A percentile compares a stretch with the other conserved stretches of the same genome.
Conservation (phyloP, 1,284 basidiomycete species). For the Trametes hirsuta region DNA sequence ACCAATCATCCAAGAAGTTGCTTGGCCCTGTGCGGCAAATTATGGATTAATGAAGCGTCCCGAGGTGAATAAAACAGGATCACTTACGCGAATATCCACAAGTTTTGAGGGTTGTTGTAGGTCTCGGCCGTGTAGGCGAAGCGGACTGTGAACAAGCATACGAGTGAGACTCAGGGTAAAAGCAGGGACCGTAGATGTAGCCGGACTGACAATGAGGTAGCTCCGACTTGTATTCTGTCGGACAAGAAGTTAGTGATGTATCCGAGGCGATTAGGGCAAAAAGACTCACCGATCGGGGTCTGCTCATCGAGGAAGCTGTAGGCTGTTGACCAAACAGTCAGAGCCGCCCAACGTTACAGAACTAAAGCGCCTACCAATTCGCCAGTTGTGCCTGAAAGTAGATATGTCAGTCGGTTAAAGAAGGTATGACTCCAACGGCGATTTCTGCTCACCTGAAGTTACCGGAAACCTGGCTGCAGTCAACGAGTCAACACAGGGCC, state of each 20-base stretch:
- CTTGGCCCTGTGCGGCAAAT: not conserved
- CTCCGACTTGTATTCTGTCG: conserved; percentile 38
- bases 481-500: not conserved
- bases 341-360: not conserved
- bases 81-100: conserved; percentile 59
- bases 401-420: not conserved
- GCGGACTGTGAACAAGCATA: not conserved
- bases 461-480: conserved; percentile 48
- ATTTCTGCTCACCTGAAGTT: conserved; percentile 46
- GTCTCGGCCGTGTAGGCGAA: conserved; percentile 66
- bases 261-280: not conserved
- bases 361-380: conserved; percentile 40
- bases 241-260: not conserved
- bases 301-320: conserved; percentile 34
- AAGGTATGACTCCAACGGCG: not conserved
- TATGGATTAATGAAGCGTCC: not conserved
- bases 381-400: conserved; percentile 51
- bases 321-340: conserved; percentile 16
- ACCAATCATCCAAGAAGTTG: conserved; percentile 3
- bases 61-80: not conserved
- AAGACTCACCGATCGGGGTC: conserved; percentile 30
- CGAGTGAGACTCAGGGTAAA: not conserved
- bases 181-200: not conserved
- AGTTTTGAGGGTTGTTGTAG: conserved; percentile 63
- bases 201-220: conserved; percentile 35